A percentile compares a stretch with the other conserved stretches of the same genome.
These are phyloP conservation scores for Pythium dissotocum DNA, from an alignment of 352 stramenopile species.

Conservation along the genomic window DNA sequence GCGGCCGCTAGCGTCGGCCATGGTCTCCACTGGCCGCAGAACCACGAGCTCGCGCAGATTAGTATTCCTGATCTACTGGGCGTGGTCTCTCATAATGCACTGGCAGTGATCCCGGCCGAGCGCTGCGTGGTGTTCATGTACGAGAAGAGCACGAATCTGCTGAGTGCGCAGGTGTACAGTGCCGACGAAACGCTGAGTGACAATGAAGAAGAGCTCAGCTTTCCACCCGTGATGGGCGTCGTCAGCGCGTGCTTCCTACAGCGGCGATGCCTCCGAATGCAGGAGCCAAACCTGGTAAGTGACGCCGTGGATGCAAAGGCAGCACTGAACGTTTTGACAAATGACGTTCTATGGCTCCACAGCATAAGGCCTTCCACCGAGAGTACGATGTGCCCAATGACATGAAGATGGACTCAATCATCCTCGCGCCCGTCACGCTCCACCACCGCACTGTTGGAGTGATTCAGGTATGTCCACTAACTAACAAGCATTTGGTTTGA, in stretches of 20 bases:
- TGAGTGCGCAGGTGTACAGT: slow-evolving; percentile 37
- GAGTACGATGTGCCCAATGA: slow-evolving; percentile 62
- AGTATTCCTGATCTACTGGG: slow-evolving; percentile 23
- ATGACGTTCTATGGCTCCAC: not conserved
- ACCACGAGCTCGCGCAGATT: slow-evolving; percentile 36
- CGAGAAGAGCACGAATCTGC: slow-evolving; percentile 47
- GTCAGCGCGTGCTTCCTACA: slow-evolving; percentile 61
- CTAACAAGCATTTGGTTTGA: not conserved
- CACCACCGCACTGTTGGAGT: slow-evolving; percentile 57
- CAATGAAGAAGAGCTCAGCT: slow-evolving; percentile 25
- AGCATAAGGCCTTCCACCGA: slow-evolving; percentile 59
- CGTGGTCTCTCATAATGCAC: slow-evolving; percentile 35
- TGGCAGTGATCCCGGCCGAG: slow-evolving; percentile 45
- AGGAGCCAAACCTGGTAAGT: slow-evolving; percentile 47
- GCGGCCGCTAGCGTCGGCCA: slow-evolving; percentile 3
- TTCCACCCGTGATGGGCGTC: slow-evolving; percentile 58
- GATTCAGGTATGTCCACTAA: slow-evolving; percentile 36
- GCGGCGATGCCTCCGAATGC: slow-evolving; percentile 56
- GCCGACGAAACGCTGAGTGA: not conserved
- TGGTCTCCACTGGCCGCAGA: slow-evolving; percentile 28
- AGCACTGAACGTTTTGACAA: not conserved
- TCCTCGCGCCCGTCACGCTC: slow-evolving; percentile 56
- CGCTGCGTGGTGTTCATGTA: slow-evolving; percentile 57
- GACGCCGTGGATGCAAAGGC: not conserved
- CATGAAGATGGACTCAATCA: slow-evolving; percentile 52